phyloP scores from a whole-genome alignment of 257 asterid species.

The Penstemon newberryi region DNA sequence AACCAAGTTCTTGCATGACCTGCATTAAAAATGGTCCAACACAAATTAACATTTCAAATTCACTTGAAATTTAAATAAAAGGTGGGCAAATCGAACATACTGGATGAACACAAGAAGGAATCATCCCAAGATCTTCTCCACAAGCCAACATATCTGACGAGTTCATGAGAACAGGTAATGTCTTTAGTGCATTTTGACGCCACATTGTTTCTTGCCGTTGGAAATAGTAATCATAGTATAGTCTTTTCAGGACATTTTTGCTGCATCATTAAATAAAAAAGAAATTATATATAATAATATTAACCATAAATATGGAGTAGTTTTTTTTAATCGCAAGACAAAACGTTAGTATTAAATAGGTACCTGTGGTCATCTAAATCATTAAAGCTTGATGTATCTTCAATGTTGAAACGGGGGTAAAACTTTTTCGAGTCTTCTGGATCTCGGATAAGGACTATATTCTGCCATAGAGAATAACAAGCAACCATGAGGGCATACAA shows the following conservation, averaged over 20 bases:
- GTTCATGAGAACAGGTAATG: conserved; percentile 89
- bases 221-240: conserved; percentile 90
- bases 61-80: neutral
- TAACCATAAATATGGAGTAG: neutral
- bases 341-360: neutral
- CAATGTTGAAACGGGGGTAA: conserved; percentile 94
- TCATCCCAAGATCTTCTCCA: conserved; percentile 97
- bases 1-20: conserved; percentile 97
- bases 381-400: conserved; percentile 76
- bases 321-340: neutral
- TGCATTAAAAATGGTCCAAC: conserved; percentile 37
- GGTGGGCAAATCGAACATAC: conserved; percentile 38
- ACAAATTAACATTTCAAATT: conserved; percentile 1
- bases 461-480: conserved; percentile 46
- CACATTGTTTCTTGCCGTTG: conserved; percentile 87
- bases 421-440: conserved; percentile 77
- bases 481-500: conserved; percentile 2
- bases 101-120: conserved; percentile 95
- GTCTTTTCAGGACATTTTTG: conserved; percentile 70
- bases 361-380: conserved; percentile 81
- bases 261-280: conserved; percentile 46
- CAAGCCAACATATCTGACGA: conserved; percentile 98
- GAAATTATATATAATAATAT: neutral
- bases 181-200: conserved; percentile 91
- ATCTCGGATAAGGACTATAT: conserved; percentile 79